Conservation (phyloP, 306 rosid genomes). For the Castanospermum australe region DNA sequence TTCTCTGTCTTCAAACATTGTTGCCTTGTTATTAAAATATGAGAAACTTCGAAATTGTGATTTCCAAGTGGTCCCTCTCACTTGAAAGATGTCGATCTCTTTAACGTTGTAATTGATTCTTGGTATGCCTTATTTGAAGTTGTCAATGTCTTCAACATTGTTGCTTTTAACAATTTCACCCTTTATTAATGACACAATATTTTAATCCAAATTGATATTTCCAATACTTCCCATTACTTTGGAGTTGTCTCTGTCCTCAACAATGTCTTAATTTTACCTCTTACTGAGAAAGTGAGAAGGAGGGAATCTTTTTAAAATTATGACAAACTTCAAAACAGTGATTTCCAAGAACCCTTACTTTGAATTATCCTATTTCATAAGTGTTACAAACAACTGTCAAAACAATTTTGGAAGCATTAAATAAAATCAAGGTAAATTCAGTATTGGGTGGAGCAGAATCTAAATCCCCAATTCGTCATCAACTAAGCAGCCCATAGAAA, state of each 20-base stretch:
- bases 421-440: neutral
- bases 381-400: neutral
- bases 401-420: neutral
- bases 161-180: neutral
- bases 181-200: neutral
- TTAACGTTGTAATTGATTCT: neutral
- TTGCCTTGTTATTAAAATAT: neutral
- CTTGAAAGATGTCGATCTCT: neutral
- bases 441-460: neutral
- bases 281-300: neutral
- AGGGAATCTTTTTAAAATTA: neutral
- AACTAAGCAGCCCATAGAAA: neutral
- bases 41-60: neutral
- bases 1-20: neutral
- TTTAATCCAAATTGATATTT: constrained; percentile 9
- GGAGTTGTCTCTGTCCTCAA: constrained; percentile 3
- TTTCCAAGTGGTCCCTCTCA: neutral
- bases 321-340: neutral
- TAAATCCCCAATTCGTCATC: neutral
- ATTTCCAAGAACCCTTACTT: neutral
- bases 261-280: neutral
- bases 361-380: neutral
- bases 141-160: constrained; percentile 8
- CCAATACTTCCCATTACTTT: neutral
- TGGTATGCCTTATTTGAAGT: neutral